These are phyloP conservation scores for Cladosporium sp. DNA, from an alignment of 2,329 filamentous ascomycete genomes.

Conservation along the genomic window DNA sequence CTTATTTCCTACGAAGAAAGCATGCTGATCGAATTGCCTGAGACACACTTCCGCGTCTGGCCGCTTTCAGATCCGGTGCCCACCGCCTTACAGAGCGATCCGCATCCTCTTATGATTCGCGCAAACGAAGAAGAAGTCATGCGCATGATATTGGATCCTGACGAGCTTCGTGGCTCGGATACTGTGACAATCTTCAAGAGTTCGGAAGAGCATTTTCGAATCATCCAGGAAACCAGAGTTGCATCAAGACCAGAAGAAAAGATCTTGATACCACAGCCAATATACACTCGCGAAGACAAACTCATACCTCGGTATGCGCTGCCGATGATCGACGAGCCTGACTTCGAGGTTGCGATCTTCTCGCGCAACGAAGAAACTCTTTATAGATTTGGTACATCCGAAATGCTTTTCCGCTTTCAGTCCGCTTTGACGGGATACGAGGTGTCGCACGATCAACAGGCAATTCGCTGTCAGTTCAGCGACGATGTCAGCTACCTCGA, in stretches of 20 bases:
- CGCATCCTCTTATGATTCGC: conserved; percentile 23
- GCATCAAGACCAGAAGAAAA: conserved; percentile 20
- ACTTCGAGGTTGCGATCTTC: conserved; percentile 25
- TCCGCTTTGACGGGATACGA: conserved; percentile 30
- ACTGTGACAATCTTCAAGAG: conserved; percentile 27
- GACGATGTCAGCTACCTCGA: conserved; percentile 19
- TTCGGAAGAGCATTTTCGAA: conserved; percentile 23
- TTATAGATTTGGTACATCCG: conserved; percentile 22
- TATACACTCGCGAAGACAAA: conserved; percentile 23
- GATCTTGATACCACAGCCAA: conserved; percentile 21
- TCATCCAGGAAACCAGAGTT: conserved; percentile 24
- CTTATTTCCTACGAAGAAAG: conserved; percentile 23
- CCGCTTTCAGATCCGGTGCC: not conserved
- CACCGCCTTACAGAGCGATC: conserved; percentile 18
- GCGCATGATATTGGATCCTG: conserved; percentile 12
- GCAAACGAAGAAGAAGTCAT: conserved; percentile 23
- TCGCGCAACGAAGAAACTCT: conserved; percentile 26
- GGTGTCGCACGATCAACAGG: conserved; percentile 23
- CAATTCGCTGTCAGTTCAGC: conserved; percentile 24
- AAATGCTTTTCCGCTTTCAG: conserved; percentile 25
- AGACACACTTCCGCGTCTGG: not conserved
- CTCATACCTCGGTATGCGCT: conserved; percentile 26
- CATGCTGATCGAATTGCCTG: conserved; percentile 21
- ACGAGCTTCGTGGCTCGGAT: conserved; percentile 14
- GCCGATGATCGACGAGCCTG: conserved; percentile 21